Evolutionary conservation across 1,284 basidiomycete genomes (phyloP).

Genomic region (Lentinula novae-zelandiae): DNA sequence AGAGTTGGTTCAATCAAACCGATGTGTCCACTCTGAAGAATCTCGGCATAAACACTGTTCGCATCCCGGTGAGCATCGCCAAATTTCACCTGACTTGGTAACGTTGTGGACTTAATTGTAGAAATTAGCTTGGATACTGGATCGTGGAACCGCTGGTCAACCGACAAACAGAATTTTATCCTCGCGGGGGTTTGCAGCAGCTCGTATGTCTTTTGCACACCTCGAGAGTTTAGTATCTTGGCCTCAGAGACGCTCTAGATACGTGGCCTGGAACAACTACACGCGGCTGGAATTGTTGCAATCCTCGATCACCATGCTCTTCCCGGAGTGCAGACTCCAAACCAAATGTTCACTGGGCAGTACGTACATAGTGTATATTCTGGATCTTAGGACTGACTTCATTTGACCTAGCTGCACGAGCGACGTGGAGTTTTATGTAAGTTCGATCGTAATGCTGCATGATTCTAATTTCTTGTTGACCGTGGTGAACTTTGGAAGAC

Average conservation of each 20-base stretch:
- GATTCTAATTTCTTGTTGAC: background rate
- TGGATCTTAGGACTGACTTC: background rate
- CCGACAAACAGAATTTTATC: slow-evolving; percentile 56
- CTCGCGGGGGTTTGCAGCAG: slow-evolving; percentile 51
- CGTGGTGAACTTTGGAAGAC: slow-evolving; percentile 38
- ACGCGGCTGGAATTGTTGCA: slow-evolving; percentile 56
- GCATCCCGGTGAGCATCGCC: slow-evolving; percentile 56
- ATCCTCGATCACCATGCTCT: slow-evolving; percentile 77
- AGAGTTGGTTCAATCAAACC: slow-evolving; percentile 66
- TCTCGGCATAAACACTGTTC: slow-evolving; percentile 68
- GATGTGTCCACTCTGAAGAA: slow-evolving; percentile 52
- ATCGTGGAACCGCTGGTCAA: slow-evolving; percentile 71
- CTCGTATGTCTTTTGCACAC: slow-evolving; percentile 49
- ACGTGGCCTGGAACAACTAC: slow-evolving; percentile 56
- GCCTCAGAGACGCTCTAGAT: slow-evolving; percentile 33
- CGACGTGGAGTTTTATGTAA: slow-evolving; percentile 72
- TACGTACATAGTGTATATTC: slow-evolving; percentile 22
- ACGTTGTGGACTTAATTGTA: background rate
- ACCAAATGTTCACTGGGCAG: slow-evolving; percentile 66
- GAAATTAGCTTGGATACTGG: slow-evolving; percentile 73
- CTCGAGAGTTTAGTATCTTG: background rate
- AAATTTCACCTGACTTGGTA: background rate
- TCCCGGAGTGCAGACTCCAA: slow-evolving; percentile 53
- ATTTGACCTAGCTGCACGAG: slow-evolving; percentile 48
- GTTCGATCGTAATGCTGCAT: slow-evolving; percentile 17